Evolutionary conservation across 1,284 basidiomycete species (phyloP).

Genomic region (Gomphus bonarii): DNA sequence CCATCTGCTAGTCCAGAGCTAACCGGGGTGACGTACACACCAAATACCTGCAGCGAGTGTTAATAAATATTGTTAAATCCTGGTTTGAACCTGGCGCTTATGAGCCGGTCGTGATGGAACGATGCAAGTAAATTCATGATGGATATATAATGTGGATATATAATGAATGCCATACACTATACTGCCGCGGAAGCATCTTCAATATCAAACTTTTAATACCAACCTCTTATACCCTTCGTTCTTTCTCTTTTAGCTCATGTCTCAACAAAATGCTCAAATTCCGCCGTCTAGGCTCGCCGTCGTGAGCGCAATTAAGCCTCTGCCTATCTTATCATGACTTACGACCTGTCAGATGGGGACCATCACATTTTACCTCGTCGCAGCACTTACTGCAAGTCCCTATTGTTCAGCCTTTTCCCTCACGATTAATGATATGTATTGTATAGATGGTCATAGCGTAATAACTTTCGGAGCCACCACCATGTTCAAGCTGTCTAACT

Average conservation of each 20-base stretch:
- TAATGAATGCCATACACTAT: too few relatives aligned
- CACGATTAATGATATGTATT: constrained; percentile 16
- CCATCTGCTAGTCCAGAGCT: too few relatives aligned
- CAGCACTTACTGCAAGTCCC: constrained; percentile 63
- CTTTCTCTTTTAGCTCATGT: constrained; percentile 1
- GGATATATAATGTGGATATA: too few relatives aligned
- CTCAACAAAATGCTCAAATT: constrained; percentile 5
- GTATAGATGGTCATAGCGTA: constrained; percentile 74
- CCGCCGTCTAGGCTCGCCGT: constrained; percentile 11
- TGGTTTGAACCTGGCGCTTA: too few relatives aligned
- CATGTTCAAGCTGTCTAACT: constrained; percentile 13
- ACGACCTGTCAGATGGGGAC: constrained; percentile 40
- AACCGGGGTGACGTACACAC: too few relatives aligned
- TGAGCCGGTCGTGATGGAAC: too few relatives aligned
- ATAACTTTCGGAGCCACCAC: constrained; percentile 18
- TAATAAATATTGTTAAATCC: too few relatives aligned
- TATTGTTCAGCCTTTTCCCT: neutral
- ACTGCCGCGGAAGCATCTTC: neutral
- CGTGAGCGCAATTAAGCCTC: constrained; percentile 4
- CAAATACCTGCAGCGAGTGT: too few relatives aligned
- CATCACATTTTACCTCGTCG: constrained; percentile 71
- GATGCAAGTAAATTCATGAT: too few relatives aligned
- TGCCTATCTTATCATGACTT: neutral
- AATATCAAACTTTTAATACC: neutral
- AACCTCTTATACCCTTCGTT: neutral